Percentiles rank a stretch among this genome's conserved stretches.
Conservation (phyloP, 176 grass and related monocot genomes). For the Aegilops bicornis region DNA sequence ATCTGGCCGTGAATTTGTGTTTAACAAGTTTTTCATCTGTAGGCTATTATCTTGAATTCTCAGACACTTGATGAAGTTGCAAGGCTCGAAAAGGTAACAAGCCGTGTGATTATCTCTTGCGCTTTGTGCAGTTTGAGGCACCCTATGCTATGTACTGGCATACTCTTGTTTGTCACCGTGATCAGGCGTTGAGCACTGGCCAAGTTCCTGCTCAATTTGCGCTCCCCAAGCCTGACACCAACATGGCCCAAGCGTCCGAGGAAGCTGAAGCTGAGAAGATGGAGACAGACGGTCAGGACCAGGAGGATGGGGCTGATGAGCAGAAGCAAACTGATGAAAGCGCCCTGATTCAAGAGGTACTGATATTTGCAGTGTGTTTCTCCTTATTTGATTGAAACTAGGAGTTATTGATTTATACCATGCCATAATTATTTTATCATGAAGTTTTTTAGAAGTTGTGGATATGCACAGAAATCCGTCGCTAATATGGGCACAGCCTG, state of each 20-base stretch:
- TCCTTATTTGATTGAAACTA: constrained; percentile 9
- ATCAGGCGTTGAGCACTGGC: constrained; percentile 79
- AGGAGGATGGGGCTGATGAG: constrained; percentile 41
- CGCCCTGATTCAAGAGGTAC: constrained; percentile 58
- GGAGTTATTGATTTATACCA: not conserved
- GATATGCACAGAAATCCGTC: constrained; percentile 25
- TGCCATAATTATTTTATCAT: not conserved
- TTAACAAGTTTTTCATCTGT: no score
- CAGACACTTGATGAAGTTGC: no score
- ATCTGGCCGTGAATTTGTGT: no score
- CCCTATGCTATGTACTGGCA: not conserved
- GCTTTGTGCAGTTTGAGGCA: not conserved
- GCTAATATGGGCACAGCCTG: not conserved
- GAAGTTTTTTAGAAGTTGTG: constrained; percentile 18
- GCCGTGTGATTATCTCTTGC: not conserved
- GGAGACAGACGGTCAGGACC: constrained; percentile 55
- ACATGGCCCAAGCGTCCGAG: constrained; percentile 42
- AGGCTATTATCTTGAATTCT: no score
- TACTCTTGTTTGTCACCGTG: not conserved
- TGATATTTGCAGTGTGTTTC: not conserved
- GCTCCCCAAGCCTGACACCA: constrained; percentile 54
- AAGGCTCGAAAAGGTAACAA: constrained; percentile 39
- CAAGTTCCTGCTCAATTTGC: constrained; percentile 82
- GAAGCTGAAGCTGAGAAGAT: constrained; percentile 57
- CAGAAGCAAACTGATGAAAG: constrained; percentile 52